Base-by-base conservation (phyloP, 1,284 basidiomycete species). In the Erythrobasidium hasegawianum region DNA sequence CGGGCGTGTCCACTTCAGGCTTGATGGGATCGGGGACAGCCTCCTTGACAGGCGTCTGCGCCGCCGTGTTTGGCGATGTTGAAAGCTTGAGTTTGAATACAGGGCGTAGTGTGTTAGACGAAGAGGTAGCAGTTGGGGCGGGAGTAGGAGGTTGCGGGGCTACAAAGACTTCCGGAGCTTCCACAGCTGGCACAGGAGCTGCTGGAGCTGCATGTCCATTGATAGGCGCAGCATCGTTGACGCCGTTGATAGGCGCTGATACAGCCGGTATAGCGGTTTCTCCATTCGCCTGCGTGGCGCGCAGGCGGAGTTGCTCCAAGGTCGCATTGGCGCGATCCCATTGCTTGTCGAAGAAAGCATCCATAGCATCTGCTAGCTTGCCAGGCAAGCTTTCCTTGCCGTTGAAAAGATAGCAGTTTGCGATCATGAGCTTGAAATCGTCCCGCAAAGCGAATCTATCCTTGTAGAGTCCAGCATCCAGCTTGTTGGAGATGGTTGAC, bases 351-450 rank as follows among this genome's bases (percentile, higher is more conserved):
- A 97, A 97, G 72, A 87, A 87, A 1, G 81, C 81, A 73, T 96
- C 89, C 52, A 97, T 80, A 26, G 83, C 81, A 27, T 88, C 80
- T 0, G 90, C 89, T 70, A 90, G 86, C 64, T 85, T 86, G 33
- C 85, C 86, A 2, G 82, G 79, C 29, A 81, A 76, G 56, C 68
- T 70, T 20, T 67, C 67, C 16, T 75, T 73, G 1, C 75, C 74
- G 72, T 97, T 98, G 80, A 95, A 99, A 18, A 83, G 81, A 76
- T 88, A 88, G 43, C 93, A 91, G 75, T 99, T 98, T 56, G 80
- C 76, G 67, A 94, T 84, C 83, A 98, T 90, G 56, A 97, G 83
- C 66, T 84, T 85, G 76, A 98, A 89, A 77, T 99, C 95, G 18
- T 83, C 81, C 72, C 88, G 86, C 76, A 97, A 95, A 20, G 83